phyloP scores from a whole-genome alignment of 2,329 filamentous ascomycete species.

The Monosporascus cannonballus region DNA sequence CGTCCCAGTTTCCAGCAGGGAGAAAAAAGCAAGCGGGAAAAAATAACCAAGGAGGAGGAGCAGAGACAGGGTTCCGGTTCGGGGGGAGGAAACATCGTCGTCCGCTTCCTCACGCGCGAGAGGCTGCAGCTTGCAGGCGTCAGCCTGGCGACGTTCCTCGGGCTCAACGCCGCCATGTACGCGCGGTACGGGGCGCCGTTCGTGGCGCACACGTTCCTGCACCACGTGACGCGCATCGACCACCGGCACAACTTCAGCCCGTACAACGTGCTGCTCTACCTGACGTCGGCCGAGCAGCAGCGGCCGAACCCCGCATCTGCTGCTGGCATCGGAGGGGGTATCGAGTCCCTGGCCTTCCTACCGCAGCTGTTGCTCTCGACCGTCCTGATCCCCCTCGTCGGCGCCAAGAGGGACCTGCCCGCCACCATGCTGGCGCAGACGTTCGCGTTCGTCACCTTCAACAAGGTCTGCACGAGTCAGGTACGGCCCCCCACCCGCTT shows the following conservation, averaged over 20 bases:
- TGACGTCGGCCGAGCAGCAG: constrained; percentile 60
- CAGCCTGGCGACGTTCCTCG: constrained; percentile 67
- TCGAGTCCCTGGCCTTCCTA: constrained; percentile 81
- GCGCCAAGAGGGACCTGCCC: constrained; percentile 77
- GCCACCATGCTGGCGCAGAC: constrained; percentile 90
- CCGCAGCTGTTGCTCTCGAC: constrained; percentile 81
- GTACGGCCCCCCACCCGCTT: constrained; percentile 39
- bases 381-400: constrained; percentile 64
- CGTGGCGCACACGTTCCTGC: constrained; percentile 82
- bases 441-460: constrained; percentile 94
- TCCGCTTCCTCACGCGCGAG: constrained; percentile 43
- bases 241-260: constrained; percentile 98
- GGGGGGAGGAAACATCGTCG: constrained; percentile 20
- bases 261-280: constrained; percentile 87
- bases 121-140: constrained; percentile 53
- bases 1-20: background rate
- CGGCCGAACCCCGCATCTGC: constrained; percentile 3
- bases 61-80: constrained; percentile 1
- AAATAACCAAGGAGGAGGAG: background rate
- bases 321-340: constrained; percentile 8
- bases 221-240: constrained; percentile 88
- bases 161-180: constrained; percentile 76
- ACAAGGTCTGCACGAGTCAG: constrained; percentile 98
- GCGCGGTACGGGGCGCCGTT: constrained; percentile 72
- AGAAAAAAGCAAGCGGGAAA: constrained; percentile 1